A percentile compares a stretch with the other conserved stretches of the same genome.
Conservation (phyloP, 2,329 filamentous ascomycete species). For the Hymenoscyphus repandus region DNA sequence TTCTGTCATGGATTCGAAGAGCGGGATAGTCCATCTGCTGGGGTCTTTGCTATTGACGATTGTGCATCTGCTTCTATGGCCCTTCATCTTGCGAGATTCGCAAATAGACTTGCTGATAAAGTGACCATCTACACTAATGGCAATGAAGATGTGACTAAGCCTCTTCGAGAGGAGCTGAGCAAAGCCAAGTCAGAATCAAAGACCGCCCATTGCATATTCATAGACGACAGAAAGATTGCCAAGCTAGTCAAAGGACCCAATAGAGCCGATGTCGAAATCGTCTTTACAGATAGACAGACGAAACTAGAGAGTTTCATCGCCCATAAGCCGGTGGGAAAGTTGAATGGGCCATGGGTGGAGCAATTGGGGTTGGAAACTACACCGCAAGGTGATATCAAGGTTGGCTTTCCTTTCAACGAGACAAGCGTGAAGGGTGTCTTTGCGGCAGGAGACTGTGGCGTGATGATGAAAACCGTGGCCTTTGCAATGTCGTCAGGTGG, state of each 20-base stretch:
- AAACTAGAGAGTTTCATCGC: constrained; percentile 36
- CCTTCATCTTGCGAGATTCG: constrained; percentile 39
- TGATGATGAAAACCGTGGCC: constrained; percentile 1
- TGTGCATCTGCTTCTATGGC: constrained; percentile 31
- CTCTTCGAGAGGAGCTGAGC: not conserved
- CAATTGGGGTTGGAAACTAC: constrained; percentile 16
- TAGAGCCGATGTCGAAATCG: constrained; percentile 31
- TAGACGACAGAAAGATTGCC: constrained; percentile 34
- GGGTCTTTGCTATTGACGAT: constrained; percentile 41
- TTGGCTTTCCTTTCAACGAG: constrained; percentile 1
- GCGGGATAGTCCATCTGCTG: constrained; percentile 39
- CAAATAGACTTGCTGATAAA: constrained; percentile 36
- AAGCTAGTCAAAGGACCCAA: constrained; percentile 28
- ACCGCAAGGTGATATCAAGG: not conserved
- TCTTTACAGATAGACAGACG: constrained; percentile 37
- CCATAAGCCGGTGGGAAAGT: constrained; percentile 34
- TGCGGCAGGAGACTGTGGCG: constrained; percentile 5
- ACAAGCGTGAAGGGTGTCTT: constrained; percentile 3
- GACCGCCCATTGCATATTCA: constrained; percentile 22
- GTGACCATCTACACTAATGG: constrained; percentile 50
- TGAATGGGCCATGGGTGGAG: constrained; percentile 33
- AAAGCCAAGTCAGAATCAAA: constrained; percentile 19
- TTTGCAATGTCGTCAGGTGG: constrained; percentile 1
- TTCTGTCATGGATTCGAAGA: constrained; percentile 58
- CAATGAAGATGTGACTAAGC: constrained; percentile 29